Percentiles rank a stretch among this genome's conserved stretches.
These are phyloP conservation scores for Juncus inflexus DNA, from an alignment of 176 grass and related monocot genomes.

Conservation along the genomic window DNA sequence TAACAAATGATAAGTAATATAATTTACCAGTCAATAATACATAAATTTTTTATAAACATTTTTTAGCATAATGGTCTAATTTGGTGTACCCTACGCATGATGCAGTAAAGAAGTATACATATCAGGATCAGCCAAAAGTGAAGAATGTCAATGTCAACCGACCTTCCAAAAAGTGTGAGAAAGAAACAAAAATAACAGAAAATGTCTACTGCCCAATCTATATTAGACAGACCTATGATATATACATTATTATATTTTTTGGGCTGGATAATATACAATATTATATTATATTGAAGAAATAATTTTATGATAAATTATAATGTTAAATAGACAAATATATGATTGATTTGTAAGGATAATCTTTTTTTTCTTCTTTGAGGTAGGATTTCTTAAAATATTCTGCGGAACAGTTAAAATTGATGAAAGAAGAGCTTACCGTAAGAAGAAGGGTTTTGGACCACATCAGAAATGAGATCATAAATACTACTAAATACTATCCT, in stretches of 20 bases:
- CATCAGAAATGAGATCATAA: slow-evolving; percentile 32
- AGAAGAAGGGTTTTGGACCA: slow-evolving; percentile 39
- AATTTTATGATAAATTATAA: slow-evolving; percentile 34
- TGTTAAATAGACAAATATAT: slow-evolving; percentile 35
- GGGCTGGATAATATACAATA: neutral
- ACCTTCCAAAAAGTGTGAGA: no score
- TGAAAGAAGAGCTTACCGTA: slow-evolving; percentile 46
- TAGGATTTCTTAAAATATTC: slow-evolving; percentile 13
- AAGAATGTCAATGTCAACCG: no score
- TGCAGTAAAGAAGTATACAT: no score
- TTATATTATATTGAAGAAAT: slow-evolving; percentile 46
- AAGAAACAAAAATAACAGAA: no score
- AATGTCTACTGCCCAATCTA: no score
- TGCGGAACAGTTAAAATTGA: slow-evolving; percentile 15
- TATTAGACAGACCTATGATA: no score
- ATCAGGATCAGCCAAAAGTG: no score
- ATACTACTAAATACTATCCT: slow-evolving; percentile 37
- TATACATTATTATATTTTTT: neutral
- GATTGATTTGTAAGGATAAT: slow-evolving; percentile 33
- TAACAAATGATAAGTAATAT: no score
- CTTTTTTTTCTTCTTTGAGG: slow-evolving; percentile 28
- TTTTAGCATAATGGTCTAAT: no score
- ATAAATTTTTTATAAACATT: no score
- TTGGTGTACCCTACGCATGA: no score
- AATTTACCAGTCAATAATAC: no score